These are phyloP conservation scores for Volvariella surrecta DNA, from an alignment of 1,284 basidiomycete species.

Conservation along the genomic window DNA sequence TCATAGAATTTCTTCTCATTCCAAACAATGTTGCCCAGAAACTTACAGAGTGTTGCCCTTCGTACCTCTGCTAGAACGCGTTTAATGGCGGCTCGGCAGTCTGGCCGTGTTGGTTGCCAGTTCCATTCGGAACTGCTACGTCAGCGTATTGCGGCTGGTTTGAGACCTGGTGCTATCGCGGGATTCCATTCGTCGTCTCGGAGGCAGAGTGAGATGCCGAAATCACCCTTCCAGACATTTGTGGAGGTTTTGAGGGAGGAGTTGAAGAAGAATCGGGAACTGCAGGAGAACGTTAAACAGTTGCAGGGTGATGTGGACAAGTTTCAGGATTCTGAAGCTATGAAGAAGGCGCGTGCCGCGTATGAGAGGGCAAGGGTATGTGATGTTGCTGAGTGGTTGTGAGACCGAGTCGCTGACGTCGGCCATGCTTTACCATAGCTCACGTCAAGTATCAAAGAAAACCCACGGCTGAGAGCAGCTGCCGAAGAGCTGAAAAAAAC, in stretches of 20 bases:
- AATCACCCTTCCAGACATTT: conserved; percentile 94
- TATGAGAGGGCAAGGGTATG: conserved; percentile 91
- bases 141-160: not conserved
- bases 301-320: conserved; percentile 97
- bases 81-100: conserved; percentile 15
- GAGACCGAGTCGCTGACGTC: conserved; percentile 7
- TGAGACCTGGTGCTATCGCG: conserved; percentile 15
- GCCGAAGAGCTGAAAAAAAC: conserved; percentile 86
- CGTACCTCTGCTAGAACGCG: conserved; percentile 24
- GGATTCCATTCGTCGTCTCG: conserved; percentile 66
- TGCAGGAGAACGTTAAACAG: conserved; percentile 96
- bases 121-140: no score
- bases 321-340: conserved; percentile 93
- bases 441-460: conserved; percentile 93
- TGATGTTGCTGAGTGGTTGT: conserved; percentile 7
- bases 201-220: conserved; percentile 60
- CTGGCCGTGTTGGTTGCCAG: conserved; percentile 1
- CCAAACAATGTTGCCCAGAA: conserved; percentile 28
- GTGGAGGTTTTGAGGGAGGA: conserved; percentile 92
- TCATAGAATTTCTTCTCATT: conserved; percentile 1
- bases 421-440: conserved; percentile 46
- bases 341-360: conserved; percentile 84
- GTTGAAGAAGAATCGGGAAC: conserved; percentile 86
- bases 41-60: conserved; percentile 27
- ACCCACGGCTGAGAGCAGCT: conserved; percentile 84